Base-by-base conservation (phyloP, 371 early-diverging fungal genomes). In the Sporodiniella umbellata region DNA sequence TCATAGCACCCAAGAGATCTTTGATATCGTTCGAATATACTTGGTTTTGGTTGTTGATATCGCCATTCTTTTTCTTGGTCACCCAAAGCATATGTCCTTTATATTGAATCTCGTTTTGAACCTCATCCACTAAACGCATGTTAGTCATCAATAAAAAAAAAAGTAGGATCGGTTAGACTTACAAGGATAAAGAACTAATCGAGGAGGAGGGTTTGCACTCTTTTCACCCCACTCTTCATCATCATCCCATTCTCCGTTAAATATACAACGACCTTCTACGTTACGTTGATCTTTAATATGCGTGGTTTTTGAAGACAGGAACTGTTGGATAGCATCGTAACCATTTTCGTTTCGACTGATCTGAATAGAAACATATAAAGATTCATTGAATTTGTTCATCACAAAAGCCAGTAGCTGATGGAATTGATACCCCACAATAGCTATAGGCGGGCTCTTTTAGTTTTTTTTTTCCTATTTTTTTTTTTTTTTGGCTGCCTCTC, bases 61-160 rank as follows among this genome's bases (percentile, higher is more conserved):
- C 33, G 19, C 52, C 54, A 10, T 58, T 42, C 33, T 65, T 68
- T 12, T 39, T 47, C 14, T 55, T 52, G 28, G 54, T 52, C 0
- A 63, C 48, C 64, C 69, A 66, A 10, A 72, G 45, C 8, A 54
- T 60, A 17, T 63, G 42, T 3, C 60, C 60, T 15, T 68, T 72
- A 25, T 72, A 68, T 2, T 22, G 10, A 17, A 67, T 54, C 19
- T 43, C 43, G 4, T 64, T 51, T 3, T 50, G 33, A n/a, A 43
- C 42, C 6, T 56, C 60, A 33, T 53, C 47, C 45, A 59, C n/a
- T n/a, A n/a, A n/a, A n/a, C n/a, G n/a, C n/a, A n/a, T n/a, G n/a
- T n/a, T n/a, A n/a, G n/a, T n/a, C n/a, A n/a, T n/a, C n/a, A n/a
- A n/a, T n/a, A n/a, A n/a, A n/a, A n/a, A n/a, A n/a, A n/a, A n/a